A percentile compares a stretch with the other conserved stretches of the same genome.
Conservation (phyloP, 495 filamentous ascomycete species). For the Podospora australis region DNA sequence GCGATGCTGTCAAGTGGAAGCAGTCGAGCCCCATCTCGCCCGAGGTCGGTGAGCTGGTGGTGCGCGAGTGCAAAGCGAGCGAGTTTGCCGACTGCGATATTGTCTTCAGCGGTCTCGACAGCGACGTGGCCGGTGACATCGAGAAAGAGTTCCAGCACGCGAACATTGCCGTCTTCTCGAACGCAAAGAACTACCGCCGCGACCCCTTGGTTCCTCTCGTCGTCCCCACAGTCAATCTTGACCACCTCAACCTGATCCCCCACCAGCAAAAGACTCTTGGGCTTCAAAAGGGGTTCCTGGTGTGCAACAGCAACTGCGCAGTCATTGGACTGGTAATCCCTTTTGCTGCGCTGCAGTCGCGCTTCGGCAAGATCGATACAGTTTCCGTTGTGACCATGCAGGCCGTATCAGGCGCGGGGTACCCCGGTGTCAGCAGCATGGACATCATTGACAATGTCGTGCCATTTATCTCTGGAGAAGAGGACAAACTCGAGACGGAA, state of each 20-base stretch:
- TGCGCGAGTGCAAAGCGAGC: slow-evolving; percentile 67
- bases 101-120: slow-evolving; percentile 83
- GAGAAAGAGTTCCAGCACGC: slow-evolving; percentile 76
- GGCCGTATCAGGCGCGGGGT: slow-evolving; percentile 80
- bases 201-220: slow-evolving; percentile 78
- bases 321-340: slow-evolving; percentile 86
- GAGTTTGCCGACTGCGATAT: slow-evolving; percentile 78
- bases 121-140: slow-evolving; percentile 74
- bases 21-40: slow-evolving; percentile 67
- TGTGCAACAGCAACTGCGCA: slow-evolving; percentile 88
- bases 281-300: slow-evolving; percentile 72
- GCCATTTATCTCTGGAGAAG: slow-evolving; percentile 80
- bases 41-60: slow-evolving; percentile 57
- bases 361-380: slow-evolving; percentile 66
- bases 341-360: slow-evolving; percentile 73
- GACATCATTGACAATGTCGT: slow-evolving; percentile 76
- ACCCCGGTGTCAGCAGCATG: slow-evolving; percentile 74
- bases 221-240: slow-evolving; percentile 76
- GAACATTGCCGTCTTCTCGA: slow-evolving; percentile 77
- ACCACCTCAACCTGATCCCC: slow-evolving; percentile 71
- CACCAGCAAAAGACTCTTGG: slow-evolving; percentile 61
- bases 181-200: slow-evolving; percentile 83
- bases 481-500: slow-evolving; percentile 82
- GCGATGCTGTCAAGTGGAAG: slow-evolving; percentile 80
- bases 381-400: slow-evolving; percentile 85